phyloP scores from a whole-genome alignment of 2,329 filamentous ascomycete species.

The Fusarium buharicum region DNA sequence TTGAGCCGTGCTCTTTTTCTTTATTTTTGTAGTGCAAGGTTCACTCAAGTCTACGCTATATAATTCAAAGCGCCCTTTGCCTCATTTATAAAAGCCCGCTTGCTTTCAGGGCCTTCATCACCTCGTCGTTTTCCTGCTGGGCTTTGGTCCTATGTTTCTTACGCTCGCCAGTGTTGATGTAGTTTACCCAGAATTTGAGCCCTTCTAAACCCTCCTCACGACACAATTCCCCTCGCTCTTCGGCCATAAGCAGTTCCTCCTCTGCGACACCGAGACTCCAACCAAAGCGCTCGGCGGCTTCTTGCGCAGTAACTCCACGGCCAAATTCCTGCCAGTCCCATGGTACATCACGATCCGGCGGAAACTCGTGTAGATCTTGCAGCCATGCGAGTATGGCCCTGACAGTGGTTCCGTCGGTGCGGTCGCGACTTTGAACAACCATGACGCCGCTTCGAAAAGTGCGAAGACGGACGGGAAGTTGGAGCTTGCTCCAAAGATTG shows the following conservation, averaged over 20 bases:
- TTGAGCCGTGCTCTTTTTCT: neutral
- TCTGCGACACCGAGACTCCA: constrained; percentile 98
- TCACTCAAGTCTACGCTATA: constrained; percentile 19
- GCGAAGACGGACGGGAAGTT: constrained; percentile 84
- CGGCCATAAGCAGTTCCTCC: constrained; percentile 97
- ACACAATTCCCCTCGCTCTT: constrained; percentile 87
- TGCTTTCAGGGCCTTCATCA: constrained; percentile 58
- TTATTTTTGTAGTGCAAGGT: neutral
- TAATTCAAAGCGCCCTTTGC: constrained; percentile 6
- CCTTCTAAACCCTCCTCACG: constrained; percentile 93
- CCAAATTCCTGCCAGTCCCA: constrained; percentile 86
- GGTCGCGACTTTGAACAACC: constrained; percentile 88
- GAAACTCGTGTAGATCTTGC: constrained; percentile 73
- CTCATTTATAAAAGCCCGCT: constrained; percentile 48
- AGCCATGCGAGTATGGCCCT: constrained; percentile 81
- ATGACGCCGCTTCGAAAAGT: constrained; percentile 94
- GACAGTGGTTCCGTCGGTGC: constrained; percentile 91
- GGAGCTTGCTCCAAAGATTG: constrained; percentile 85
- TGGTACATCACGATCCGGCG: constrained; percentile 69
- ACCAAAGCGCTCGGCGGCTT: constrained; percentile 87
- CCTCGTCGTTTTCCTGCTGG: constrained; percentile 53
- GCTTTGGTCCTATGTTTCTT: constrained; percentile 45
- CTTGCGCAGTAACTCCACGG: constrained; percentile 87
- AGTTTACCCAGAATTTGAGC: constrained; percentile 92
- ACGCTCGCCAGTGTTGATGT: constrained; percentile 60